Conservation (phyloP, 805 yeast species). For the Candida lessepsii region DNA sequence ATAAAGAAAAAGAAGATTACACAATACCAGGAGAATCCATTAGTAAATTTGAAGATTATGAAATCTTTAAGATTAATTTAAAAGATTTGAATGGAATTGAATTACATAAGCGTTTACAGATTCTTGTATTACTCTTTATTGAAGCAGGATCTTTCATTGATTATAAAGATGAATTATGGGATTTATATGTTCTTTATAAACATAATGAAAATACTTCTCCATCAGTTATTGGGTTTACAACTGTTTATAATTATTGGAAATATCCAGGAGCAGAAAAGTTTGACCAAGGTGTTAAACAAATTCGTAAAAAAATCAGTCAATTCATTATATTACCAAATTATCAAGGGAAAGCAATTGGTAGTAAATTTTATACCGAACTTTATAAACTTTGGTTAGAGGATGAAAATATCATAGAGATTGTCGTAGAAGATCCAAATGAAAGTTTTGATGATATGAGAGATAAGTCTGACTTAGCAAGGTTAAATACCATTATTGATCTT, state of each 20-base stretch:
- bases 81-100: constrained; percentile 42
- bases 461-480: constrained; percentile 60
- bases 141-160: constrained; percentile 95
- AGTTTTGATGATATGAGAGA: constrained; percentile 90
- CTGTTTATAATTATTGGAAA: constrained; percentile 81
- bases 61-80: constrained; percentile 51
- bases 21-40: constrained; percentile 40
- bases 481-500: constrained; percentile 27
- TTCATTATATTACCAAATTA: constrained; percentile 81
- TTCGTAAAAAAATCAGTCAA: constrained; percentile 81
- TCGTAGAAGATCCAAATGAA: constrained; percentile 94
- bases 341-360: constrained; percentile 75
- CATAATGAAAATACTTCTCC: constrained; percentile 13
- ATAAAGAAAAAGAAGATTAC: constrained; percentile 45
- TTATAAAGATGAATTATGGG: constrained; percentile 75
- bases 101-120: constrained; percentile 69
- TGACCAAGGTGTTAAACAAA: constrained; percentile 40
- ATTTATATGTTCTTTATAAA: constrained; percentile 55
- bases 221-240: constrained; percentile 73
- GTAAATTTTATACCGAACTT: constrained; percentile 56
- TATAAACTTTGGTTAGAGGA: constrained; percentile 57
- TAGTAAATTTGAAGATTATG: constrained; percentile 27
- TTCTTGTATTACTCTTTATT: constrained; percentile 78
- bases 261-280: constrained; percentile 56
- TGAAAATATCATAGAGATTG: constrained; percentile 59